Evolutionary conservation across 2,329 filamentous ascomycete genomes (phyloP).

Genomic region (Paecilomyces variotii): DNA sequence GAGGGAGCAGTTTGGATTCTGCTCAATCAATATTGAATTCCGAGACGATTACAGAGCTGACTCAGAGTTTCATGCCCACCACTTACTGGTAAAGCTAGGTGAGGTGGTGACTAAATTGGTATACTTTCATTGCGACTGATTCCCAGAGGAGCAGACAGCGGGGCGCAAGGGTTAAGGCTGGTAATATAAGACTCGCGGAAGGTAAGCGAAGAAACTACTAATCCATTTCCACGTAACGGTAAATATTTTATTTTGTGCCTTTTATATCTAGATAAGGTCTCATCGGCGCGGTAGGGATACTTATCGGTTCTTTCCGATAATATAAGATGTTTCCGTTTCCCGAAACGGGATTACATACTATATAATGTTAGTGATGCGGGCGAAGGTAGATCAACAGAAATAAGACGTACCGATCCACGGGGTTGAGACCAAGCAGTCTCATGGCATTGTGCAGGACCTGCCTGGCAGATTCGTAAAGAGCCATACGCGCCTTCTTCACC

Average conservation of each 20-base stretch:
- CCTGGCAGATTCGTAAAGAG: slow-evolving; percentile 54
- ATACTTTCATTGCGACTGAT: too few relatives aligned
- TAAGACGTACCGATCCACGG: slow-evolving; percentile 47
- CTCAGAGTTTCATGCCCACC: too few relatives aligned
- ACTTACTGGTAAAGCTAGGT: too few relatives aligned
- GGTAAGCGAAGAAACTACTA: not conserved
- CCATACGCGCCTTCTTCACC: slow-evolving; percentile 51
- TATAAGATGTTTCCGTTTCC: not conserved
- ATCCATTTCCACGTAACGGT: not conserved
- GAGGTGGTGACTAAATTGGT: too few relatives aligned
- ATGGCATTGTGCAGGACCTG: slow-evolving; percentile 61
- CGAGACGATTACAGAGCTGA: too few relatives aligned
- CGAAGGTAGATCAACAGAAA: not conserved
- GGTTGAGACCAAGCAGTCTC: slow-evolving; percentile 56
- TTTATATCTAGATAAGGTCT: not conserved
- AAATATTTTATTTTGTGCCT: not conserved
- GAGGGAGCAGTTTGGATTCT: too few relatives aligned
- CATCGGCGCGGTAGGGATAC: not conserved
- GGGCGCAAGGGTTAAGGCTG: too few relatives aligned
- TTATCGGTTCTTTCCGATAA: not conserved
- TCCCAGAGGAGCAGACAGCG: too few relatives aligned
- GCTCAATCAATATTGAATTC: too few relatives aligned
- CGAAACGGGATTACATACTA: slow-evolving; percentile 2
- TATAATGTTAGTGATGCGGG: not conserved
- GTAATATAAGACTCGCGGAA: not conserved